A percentile compares a stretch with the other conserved stretches of the same genome.
These are phyloP conservation scores for Trichoderma citrinoviride DNA, from an alignment of 2,329 filamentous ascomycete genomes.

Conservation along the genomic window DNA sequence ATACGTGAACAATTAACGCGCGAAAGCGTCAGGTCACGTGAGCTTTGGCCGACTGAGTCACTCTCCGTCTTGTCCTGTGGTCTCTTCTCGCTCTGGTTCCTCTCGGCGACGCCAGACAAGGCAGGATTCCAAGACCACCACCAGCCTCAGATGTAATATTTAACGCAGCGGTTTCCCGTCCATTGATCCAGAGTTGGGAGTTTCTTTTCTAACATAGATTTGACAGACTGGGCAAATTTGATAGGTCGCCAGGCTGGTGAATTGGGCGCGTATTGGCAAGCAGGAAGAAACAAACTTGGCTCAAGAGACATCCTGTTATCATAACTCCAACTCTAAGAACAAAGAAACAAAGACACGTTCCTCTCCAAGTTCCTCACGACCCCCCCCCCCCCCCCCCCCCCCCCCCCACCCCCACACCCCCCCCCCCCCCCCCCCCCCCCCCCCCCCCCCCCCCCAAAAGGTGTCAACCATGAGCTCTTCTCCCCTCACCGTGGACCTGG, in stretches of 20 bases:
- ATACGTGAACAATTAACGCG: too few relatives aligned
- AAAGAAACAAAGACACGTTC: not conserved
- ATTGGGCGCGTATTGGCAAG: not conserved
- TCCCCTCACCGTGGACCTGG: slow-evolving; percentile 34
- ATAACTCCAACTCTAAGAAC: not conserved
- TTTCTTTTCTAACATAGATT: not conserved
- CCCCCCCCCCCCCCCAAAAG: too few relatives aligned
- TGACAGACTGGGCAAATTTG: not conserved
- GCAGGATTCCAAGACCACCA: too few relatives aligned
- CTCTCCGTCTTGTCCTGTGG: not conserved
- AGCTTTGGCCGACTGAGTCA: not conserved
- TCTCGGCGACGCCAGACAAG: not conserved
- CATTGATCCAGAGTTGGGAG: too few relatives aligned
- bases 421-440: too few relatives aligned
- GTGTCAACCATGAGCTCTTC: slow-evolving; percentile 28
- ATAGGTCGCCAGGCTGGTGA: not conserved
- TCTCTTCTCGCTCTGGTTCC: not conserved
- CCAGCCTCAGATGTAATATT: not conserved
- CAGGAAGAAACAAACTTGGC: not conserved
- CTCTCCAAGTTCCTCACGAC: not conserved
- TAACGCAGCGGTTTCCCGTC: not conserved
- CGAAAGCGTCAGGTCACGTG: not conserved
- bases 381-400: too few relatives aligned
- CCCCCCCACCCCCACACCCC: too few relatives aligned
- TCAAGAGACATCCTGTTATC: not conserved